Base-by-base conservation (phyloP, 805 yeast genomes). In the Saturnispora gosingensis region DNA sequence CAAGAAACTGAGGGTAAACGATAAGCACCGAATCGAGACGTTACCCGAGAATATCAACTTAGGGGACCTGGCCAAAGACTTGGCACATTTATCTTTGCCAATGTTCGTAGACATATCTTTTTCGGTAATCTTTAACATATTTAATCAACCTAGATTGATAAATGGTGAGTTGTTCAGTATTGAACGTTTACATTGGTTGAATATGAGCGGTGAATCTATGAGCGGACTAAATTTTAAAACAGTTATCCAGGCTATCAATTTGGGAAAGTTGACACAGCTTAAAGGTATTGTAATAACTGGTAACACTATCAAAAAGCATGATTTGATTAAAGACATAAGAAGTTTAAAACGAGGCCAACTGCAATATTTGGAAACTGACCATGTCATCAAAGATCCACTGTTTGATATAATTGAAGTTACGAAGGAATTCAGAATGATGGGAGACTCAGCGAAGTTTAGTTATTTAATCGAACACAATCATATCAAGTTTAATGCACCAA, bases 11-110 rank as follows among this genome's bases (percentile, higher is more conserved):
- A 46, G 35, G 13, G 18, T 39, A 6, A 18, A 42, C 15, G 25
- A 38, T 3, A 45, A 40, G 10, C 58, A 55, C 30, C 16, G 58
- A 13, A 46, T 55, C 28, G 58, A 55, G 30, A 46, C 46, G 42
- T 28, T 55, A 20, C 54, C 58, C 5, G 44, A 32, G 11, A 55
- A 55, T 42, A 28, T 55, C 25, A 53, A 53, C 28, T 15, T 55
- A 15, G 11, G 7, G 3, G 51, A 40, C 3, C 28, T 55, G 10
- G 49, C 49, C 7, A 43, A 27, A 15, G 56, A 55, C 34, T 16
- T 51, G 13, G 46, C 45, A 30, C 48, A 50, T 25, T 8, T 54
- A 2, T 28, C 44, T 27, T 4, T 46, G 11, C 42, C 42, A 13
- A 11, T 22, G 13, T 35, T 36, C 8, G 16, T 22, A n/a, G 39